Evolutionary conservation across 1,284 basidiomycete genomes (phyloP).

Genomic region (Apiotrichum mycotoxinovorans): DNA sequence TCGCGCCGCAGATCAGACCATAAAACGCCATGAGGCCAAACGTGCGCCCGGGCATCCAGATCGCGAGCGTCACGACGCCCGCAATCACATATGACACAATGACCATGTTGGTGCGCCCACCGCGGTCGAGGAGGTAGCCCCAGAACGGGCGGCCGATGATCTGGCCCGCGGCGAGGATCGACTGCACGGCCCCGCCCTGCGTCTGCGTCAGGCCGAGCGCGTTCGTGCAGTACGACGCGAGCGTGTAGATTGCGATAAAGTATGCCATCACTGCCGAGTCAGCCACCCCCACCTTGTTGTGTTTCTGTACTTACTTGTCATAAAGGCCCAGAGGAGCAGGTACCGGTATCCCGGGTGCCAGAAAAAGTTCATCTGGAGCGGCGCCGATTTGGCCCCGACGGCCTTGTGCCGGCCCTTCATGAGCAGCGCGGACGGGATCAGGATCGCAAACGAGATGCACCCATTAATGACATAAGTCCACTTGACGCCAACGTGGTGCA

Average conservation of each 20-base stretch:
- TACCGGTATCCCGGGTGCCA: slow-evolving; percentile 18
- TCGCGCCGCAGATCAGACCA: slow-evolving; percentile 48
- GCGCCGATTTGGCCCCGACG: slow-evolving; percentile 21
- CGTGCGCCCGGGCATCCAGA: slow-evolving; percentile 49
- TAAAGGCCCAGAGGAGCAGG: slow-evolving; percentile 14
- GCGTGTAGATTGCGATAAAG: slow-evolving; percentile 51
- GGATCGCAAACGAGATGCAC: slow-evolving; percentile 41
- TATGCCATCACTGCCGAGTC: slow-evolving; percentile 44
- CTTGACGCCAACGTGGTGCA: slow-evolving; percentile 41
- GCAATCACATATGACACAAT: slow-evolving; percentile 46
- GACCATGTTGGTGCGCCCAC: slow-evolving; percentile 50
- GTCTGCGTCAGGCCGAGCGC: slow-evolving; percentile 49
- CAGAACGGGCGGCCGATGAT: slow-evolving; percentile 51
- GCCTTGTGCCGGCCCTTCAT: slow-evolving; percentile 41
- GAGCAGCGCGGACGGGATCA: slow-evolving; percentile 43
- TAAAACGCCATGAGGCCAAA: slow-evolving; percentile 50
- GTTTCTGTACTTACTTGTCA: slow-evolving; percentile 14
- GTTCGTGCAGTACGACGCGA: slow-evolving; percentile 51
- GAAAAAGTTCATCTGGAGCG: slow-evolving; percentile 14
- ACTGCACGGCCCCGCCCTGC: slow-evolving; percentile 50
- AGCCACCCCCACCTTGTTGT: too few relatives aligned
- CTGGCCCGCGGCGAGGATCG: slow-evolving; percentile 51
- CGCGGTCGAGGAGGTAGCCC: slow-evolving; percentile 47
- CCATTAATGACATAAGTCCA: slow-evolving; percentile 49
- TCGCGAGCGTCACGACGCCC: slow-evolving; percentile 47